Conservation (phyloP, 768 basidiomycete genomes). For the Tulasnella sp. region DNA sequence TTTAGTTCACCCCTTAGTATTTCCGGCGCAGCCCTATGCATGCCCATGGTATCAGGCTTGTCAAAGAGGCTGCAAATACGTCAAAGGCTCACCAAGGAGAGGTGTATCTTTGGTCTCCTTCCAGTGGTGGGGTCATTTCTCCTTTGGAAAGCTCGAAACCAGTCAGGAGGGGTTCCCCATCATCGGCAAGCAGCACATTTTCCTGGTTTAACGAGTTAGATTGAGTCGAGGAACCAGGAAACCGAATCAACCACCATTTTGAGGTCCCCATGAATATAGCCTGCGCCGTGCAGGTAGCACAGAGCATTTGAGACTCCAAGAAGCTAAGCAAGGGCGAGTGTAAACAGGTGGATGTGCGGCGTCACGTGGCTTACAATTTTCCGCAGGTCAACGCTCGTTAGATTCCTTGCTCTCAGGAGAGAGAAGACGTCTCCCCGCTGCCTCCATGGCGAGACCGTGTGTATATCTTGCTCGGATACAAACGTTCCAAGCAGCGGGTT, state of each 20-base stretch:
- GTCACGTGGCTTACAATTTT: not conserved
- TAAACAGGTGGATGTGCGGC: too few relatives aligned
- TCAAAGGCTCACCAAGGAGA: not conserved
- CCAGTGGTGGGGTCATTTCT: not conserved
- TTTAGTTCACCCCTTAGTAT: not conserved
- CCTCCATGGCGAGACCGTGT: not conserved
- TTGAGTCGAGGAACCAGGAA: not conserved
- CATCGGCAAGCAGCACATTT: not conserved
- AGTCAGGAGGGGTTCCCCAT: conserved; percentile 1
- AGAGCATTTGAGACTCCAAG: not conserved
- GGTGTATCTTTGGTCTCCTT: not conserved
- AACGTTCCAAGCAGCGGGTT: not conserved
- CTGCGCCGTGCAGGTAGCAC: not conserved
- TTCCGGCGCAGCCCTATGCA: not conserved
- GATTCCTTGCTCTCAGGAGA: not conserved
- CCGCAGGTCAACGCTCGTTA: not conserved
- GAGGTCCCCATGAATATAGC: not conserved
- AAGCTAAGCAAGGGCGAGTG: not conserved
- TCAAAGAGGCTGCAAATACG: not conserved
- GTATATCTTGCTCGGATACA: not conserved
- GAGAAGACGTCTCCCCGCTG: not conserved
- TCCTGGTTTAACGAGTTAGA: not conserved
- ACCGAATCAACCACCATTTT: not conserved
- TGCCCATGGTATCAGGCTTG: not conserved
- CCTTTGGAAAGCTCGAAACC: conserved; percentile 4